Evolutionary conservation across 495 filamentous ascomycete species (phyloP).

Genomic region (Apodospora peruviana): DNA sequence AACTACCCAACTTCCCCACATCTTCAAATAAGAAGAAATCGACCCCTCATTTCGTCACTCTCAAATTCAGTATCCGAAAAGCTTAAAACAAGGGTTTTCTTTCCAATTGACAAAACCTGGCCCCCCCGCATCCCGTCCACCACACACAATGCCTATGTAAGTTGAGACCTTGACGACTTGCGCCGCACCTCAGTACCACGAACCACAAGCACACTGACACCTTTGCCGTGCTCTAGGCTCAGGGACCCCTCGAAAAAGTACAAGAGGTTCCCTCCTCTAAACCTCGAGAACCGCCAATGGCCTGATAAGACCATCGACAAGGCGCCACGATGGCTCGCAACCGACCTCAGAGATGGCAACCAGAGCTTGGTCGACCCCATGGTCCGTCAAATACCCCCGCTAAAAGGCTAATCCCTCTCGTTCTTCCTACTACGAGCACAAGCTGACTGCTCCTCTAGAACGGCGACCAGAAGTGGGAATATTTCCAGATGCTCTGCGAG

Average conservation of each 20-base stretch:
- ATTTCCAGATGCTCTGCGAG: constrained; percentile 90
- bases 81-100: neutral
- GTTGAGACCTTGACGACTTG: constrained; percentile 5
- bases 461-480: constrained; percentile 87
- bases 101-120: neutral
- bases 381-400: too few species aligned
- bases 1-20: neutral
- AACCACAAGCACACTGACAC: constrained; percentile 13
- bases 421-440: too few species aligned
- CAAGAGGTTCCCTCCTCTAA: constrained; percentile 64
- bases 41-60: constrained; percentile 9
- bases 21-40: neutral
- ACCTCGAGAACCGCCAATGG: constrained; percentile 89
- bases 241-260: constrained; percentile 94
- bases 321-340: constrained; percentile 79
- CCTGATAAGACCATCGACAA: constrained; percentile 73
- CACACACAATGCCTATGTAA: constrained; percentile 35
- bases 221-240: constrained; percentile 55
- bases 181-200: constrained; percentile 11
- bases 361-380: constrained; percentile 85
- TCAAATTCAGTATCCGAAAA: neutral
- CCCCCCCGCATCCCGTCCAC: constrained; percentile 5
- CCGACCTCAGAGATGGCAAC: constrained; percentile 83
- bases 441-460: constrained; percentile 50
- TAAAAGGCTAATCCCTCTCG: too few species aligned